phyloP scores from a whole-genome alignment of 2,329 filamentous ascomycete genomes.

The Phoma sp. region DNA sequence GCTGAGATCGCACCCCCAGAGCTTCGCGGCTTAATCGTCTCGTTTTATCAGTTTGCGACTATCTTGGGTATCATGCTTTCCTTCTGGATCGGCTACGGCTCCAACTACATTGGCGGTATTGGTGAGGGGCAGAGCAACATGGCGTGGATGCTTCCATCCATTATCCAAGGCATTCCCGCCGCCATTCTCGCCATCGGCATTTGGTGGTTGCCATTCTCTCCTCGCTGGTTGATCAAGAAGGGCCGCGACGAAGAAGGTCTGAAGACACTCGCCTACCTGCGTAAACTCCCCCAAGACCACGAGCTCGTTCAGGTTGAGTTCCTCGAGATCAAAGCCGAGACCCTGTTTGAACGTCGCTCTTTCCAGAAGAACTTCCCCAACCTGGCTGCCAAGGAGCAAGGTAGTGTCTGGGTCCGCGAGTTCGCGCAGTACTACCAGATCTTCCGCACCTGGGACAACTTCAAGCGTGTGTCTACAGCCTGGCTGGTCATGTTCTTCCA shows the following conservation, averaged over 20 bases:
- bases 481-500: conserved; percentile 59
- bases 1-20: conserved; percentile 45
- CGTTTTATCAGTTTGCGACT: conserved; percentile 39
- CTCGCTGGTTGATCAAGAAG: conserved; percentile 36
- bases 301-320: conserved; percentile 53
- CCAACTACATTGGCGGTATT: conserved; percentile 51
- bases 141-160: conserved; percentile 36
- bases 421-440: conserved; percentile 60
- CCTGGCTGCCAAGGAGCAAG: conserved; percentile 50
- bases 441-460: conserved; percentile 57
- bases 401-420: conserved; percentile 54
- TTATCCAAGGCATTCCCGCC: conserved; percentile 36
- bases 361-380: conserved; percentile 56
- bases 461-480: conserved; percentile 55
- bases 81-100: conserved; percentile 42
- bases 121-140: conserved; percentile 42
- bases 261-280: conserved; percentile 34
- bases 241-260: conserved; percentile 34
- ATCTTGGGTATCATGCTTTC: conserved; percentile 42
- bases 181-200: conserved; percentile 34
- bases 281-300: conserved; percentile 38
- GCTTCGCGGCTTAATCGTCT: conserved; percentile 37
- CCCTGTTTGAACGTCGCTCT: conserved; percentile 51
- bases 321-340: conserved; percentile 57
- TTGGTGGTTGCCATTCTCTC: conserved; percentile 36